phyloP scores from a whole-genome alignment of 116 monocot genomes.

The Zostera marina region DNA sequence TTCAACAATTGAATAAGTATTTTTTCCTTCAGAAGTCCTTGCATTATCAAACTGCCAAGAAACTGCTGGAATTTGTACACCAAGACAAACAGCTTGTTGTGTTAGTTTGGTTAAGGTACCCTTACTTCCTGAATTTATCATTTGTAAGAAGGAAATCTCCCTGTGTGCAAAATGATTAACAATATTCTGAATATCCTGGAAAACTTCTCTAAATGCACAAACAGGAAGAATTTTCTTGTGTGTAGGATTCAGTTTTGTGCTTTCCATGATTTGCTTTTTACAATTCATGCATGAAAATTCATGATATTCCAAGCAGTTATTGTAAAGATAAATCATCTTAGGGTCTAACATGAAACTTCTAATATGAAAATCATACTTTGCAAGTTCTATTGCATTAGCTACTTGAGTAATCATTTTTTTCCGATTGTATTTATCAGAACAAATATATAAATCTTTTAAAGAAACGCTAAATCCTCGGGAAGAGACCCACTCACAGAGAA shows the following conservation, averaged over 20 bases:
- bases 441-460: constrained; percentile 60
- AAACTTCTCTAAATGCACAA: constrained; percentile 53
- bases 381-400: constrained; percentile 42
- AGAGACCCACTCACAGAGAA: constrained; percentile 74
- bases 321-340: constrained; percentile 4
- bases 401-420: constrained; percentile 58
- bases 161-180: constrained; percentile 27
- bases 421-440: constrained; percentile 36
- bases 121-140: constrained; percentile 81
- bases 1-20: constrained; percentile 34
- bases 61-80: constrained; percentile 35
- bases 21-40: constrained; percentile 1
- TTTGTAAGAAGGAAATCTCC: constrained; percentile 64
- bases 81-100: constrained; percentile 72
- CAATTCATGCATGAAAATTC: constrained; percentile 6
- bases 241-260: constrained; percentile 5
- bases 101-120: constrained; percentile 54
- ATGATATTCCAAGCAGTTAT: constrained; percentile 12
- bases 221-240: constrained; percentile 18
- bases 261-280: constrained; percentile 6
- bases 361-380: constrained; percentile 23
- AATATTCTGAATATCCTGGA: constrained; percentile 36
- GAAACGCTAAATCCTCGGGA: constrained; percentile 65
- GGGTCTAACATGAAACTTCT: constrained; percentile 32
- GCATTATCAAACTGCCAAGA: constrained; percentile 31